These are phyloP conservation scores for Coffea canephora DNA, from an alignment of 257 asterid species.

Conservation along the genomic window DNA sequence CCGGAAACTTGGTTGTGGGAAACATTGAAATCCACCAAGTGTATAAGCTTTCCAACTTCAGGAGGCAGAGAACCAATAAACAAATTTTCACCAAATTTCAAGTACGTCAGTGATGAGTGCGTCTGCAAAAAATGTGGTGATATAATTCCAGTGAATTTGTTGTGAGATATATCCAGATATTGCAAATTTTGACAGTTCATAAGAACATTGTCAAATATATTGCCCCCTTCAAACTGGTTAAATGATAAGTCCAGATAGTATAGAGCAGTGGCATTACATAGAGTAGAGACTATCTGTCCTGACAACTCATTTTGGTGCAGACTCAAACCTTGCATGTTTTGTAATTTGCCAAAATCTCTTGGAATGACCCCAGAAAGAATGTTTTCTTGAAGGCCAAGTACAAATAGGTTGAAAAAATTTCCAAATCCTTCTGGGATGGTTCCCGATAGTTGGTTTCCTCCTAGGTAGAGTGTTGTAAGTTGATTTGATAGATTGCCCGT, in stretches of 20 bases:
- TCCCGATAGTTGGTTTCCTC: slow-evolving; percentile 28
- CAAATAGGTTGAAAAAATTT: slow-evolving; percentile 15
- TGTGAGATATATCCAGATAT: slow-evolving; percentile 2
- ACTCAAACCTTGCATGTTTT: not conserved
- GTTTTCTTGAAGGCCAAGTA: slow-evolving; percentile 6
- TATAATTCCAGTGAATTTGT: not conserved
- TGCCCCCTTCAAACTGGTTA: slow-evolving; percentile 16
- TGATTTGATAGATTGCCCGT: slow-evolving; percentile 27
- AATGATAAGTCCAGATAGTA: not conserved
- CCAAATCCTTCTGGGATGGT: slow-evolving; percentile 27
- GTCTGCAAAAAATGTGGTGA: not conserved
- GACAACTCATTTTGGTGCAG: not conserved
- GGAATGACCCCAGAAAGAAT: slow-evolving; percentile 27
- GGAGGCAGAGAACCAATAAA: not conserved
- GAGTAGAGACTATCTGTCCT: not conserved
- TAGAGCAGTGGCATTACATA: not conserved
- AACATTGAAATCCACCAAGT: not conserved
- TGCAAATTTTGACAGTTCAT: slow-evolving; percentile 15
- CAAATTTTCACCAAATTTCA: not conserved
- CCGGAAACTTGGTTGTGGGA: not conserved
- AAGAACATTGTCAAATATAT: slow-evolving; percentile 10
- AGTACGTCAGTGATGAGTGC: not conserved
- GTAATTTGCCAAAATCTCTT: slow-evolving; percentile 25
- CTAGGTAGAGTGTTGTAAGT: slow-evolving; percentile 2
- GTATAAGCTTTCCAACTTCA: not conserved